These are phyloP conservation scores for Eucalyptus urophylla DNA, from an alignment of 345 rosid genomes.

Conservation along the genomic window DNA sequence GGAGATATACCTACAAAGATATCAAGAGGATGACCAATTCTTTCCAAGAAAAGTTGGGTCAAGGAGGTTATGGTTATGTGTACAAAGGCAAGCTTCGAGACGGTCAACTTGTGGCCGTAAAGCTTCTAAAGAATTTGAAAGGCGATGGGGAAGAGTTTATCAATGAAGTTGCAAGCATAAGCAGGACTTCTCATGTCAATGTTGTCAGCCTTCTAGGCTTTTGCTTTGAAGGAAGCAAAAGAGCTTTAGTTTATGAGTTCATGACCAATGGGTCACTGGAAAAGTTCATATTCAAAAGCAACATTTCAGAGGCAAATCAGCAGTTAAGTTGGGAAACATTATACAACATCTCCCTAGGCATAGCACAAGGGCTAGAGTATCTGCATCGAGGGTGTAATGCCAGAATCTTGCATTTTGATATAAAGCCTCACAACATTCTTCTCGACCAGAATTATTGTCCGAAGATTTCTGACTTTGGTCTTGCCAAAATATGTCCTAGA, in stretches of 20 bases:
- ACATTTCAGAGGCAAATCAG: background rate
- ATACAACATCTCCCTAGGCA: background rate
- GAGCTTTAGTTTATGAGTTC: background rate
- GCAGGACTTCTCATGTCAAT: background rate
- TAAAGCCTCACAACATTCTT: background rate
- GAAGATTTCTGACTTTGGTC: background rate
- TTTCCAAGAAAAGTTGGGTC: background rate
- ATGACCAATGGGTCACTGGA: background rate
- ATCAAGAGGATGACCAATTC: background rate
- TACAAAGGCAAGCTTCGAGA: background rate
- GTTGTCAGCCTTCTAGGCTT: background rate
- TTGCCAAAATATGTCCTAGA: background rate
- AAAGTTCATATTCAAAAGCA: background rate
- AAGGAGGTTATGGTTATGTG: background rate
- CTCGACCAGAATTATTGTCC: rapidly evolving
- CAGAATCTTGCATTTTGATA: background rate
- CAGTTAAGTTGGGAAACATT: background rate
- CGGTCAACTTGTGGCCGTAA: background rate
- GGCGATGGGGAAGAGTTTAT: background rate
- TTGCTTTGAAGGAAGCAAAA: background rate
- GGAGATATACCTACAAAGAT: background rate
- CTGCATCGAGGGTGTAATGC: background rate
- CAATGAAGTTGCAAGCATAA: background rate
- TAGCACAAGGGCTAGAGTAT: background rate
- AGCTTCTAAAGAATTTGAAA: background rate